A percentile compares a stretch with the other conserved stretches of the same genome.
Conservation (phyloP, 163 green algal genomes). For the Scenedesmus sp. region DNA sequence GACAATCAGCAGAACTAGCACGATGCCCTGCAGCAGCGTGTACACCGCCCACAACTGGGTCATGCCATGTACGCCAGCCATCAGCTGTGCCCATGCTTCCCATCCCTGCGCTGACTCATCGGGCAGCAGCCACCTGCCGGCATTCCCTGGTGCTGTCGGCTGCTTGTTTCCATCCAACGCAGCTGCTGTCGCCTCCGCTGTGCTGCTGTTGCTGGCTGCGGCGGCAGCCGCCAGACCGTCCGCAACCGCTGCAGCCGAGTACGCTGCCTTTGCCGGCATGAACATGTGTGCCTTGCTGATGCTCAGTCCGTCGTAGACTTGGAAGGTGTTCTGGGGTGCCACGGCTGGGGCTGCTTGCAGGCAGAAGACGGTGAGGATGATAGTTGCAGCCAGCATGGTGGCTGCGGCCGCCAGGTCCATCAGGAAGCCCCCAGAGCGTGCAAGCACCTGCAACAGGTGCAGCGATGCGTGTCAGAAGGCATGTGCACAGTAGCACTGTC, state of each 20-base stretch:
- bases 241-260: neutral
- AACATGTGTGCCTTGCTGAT: conserved; percentile 57
- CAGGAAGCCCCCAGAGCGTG: conserved; percentile 32
- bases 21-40: conserved; percentile 60
- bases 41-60: conserved; percentile 59
- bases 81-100: conserved; percentile 46
- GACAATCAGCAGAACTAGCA: conserved; percentile 61
- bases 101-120: conserved; percentile 33
- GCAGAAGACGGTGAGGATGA: conserved; percentile 45
- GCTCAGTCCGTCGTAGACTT: conserved; percentile 61
- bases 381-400: conserved; percentile 38
- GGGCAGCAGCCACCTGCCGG: conserved; percentile 59
- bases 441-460: conserved; percentile 29
- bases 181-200: neutral
- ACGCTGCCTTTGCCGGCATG: conserved; percentile 51
- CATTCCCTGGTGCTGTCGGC: conserved; percentile 26
- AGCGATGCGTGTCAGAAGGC: neutral
- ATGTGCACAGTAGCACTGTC: neutral
- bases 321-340: conserved; percentile 37
- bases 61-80: conserved; percentile 41
- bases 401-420: conserved; percentile 32
- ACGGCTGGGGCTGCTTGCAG: neutral
- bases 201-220: neutral
- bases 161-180: conserved; percentile 2
- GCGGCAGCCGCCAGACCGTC: neutral